Evolutionary conservation across 306 rosid species (phyloP).

Genomic region (Trifolium pratense): DNA sequence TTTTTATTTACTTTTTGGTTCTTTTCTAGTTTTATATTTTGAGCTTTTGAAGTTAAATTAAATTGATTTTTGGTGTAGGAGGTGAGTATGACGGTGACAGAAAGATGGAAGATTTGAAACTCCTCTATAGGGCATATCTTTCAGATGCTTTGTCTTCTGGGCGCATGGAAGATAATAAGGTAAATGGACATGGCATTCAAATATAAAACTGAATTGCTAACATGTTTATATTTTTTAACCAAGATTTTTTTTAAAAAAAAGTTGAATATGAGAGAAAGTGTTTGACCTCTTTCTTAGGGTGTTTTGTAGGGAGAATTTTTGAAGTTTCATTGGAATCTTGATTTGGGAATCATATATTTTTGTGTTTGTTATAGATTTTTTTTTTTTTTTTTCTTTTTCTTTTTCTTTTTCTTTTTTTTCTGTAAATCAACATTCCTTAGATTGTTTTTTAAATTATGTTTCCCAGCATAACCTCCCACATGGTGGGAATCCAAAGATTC

Average conservation of each 20-base stretch:
- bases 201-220: slow-evolving; percentile 27
- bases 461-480: not conserved
- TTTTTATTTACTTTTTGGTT: not conserved
- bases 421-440: not conserved
- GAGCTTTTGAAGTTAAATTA: slow-evolving; percentile 34
- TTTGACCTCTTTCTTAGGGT: not conserved
- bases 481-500: not conserved
- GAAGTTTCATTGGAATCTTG: no score
- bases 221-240: not conserved
- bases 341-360: no score
- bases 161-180: slow-evolving; percentile 54
- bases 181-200: slow-evolving; percentile 31
- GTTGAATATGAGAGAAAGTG: not conserved
- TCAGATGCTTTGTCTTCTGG: slow-evolving; percentile 58
- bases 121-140: slow-evolving; percentile 65
- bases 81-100: slow-evolving; percentile 78
- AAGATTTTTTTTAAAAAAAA: not conserved
- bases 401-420: no score
- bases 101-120: slow-evolving; percentile 86
- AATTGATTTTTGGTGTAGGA: slow-evolving; percentile 58
- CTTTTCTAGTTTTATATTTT: slow-evolving; percentile 23
- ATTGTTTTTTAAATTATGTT: not conserved
- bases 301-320: no score
- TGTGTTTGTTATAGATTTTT: no score
- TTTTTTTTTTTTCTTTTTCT: no score